phyloP scores from a whole-genome alignment of 192 early-diverging fungal species.

The Geranomyces michiganensis region DNA sequence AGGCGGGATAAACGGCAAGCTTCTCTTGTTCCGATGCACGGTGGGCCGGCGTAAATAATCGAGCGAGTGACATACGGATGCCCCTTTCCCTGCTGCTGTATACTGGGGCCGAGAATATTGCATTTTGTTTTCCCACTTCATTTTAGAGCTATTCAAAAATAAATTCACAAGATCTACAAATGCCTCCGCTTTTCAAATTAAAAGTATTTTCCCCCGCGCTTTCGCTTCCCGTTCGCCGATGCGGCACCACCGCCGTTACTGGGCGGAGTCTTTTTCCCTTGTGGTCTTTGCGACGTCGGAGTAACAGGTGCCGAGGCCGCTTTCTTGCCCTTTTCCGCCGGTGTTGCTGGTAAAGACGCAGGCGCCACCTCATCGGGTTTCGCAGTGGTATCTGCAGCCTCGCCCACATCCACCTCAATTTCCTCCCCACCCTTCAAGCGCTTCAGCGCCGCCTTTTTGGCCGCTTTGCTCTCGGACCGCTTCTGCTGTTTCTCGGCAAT shows the following conservation, averaged over 20 bases:
- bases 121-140: no score
- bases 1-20: constrained; percentile 12
- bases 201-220: background rate
- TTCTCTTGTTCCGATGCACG: no score
- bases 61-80: no score
- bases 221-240: background rate
- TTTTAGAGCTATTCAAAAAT: no score
- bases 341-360: background rate
- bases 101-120: no score
- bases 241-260: background rate
- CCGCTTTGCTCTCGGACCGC: constrained; percentile 41
- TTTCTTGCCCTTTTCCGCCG: background rate
- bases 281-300: background rate
- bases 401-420: constrained; percentile 27
- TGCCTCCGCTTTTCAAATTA: no score
- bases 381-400: background rate
- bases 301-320: background rate
- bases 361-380: background rate
- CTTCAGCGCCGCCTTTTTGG: constrained; percentile 39
- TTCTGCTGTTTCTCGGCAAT: constrained; percentile 31
- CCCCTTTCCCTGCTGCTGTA: no score
- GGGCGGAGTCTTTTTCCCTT: no score
- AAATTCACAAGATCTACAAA: no score
- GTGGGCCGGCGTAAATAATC: no score
- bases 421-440: constrained; percentile 31